phyloP scores from a whole-genome alignment of 2,329 filamentous ascomycete genomes.

The Malbranchea zuffiana region DNA sequence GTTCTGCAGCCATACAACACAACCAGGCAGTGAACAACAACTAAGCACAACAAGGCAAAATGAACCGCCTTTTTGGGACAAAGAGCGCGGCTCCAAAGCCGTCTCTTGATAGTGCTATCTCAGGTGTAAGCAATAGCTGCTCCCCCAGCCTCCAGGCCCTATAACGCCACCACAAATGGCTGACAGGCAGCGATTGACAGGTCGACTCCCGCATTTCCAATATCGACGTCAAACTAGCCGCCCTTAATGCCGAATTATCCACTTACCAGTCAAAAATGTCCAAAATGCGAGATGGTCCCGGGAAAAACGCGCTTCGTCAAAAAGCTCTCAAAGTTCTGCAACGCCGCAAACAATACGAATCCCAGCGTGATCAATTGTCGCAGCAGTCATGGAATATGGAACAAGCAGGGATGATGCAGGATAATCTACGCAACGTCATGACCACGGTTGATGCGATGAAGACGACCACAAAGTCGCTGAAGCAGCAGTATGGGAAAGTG shows the following conservation, averaged over 20 bases:
- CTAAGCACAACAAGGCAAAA: slow-evolving; percentile 33
- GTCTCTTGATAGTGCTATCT: slow-evolving; percentile 70
- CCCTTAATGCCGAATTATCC: slow-evolving; percentile 78
- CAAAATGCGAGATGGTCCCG: slow-evolving; percentile 92
- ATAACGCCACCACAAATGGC: slow-evolving; percentile 14
- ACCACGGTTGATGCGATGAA: slow-evolving; percentile 96
- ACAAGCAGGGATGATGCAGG: slow-evolving; percentile 95
- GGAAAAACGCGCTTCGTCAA: slow-evolving; percentile 82
- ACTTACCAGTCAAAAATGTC: slow-evolving; percentile 78
- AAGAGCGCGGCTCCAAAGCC: slow-evolving; percentile 83
- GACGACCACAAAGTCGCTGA: slow-evolving; percentile 84
- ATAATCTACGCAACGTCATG: slow-evolving; percentile 97
- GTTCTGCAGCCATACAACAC: too few species aligned
- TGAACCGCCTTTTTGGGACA: slow-evolving; percentile 94
- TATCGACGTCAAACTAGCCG: slow-evolving; percentile 89
- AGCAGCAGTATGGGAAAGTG: slow-evolving; percentile 92
- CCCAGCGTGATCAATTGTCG: slow-evolving; percentile 85
- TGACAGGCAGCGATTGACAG: slow-evolving; percentile 34
- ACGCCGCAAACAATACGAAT: slow-evolving; percentile 87
- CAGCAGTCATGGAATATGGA: slow-evolving; percentile 99
- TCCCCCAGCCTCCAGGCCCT: slow-evolving; percentile 7
- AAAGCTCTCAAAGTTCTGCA: slow-evolving; percentile 92
- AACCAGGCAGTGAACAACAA: too few species aligned
- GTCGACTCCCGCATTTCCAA: slow-evolving; percentile 70
- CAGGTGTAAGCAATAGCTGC: slow-evolving; percentile 49